Conservation (phyloP, 805 yeast genomes). For the Barnettozyma siamensis region DNA sequence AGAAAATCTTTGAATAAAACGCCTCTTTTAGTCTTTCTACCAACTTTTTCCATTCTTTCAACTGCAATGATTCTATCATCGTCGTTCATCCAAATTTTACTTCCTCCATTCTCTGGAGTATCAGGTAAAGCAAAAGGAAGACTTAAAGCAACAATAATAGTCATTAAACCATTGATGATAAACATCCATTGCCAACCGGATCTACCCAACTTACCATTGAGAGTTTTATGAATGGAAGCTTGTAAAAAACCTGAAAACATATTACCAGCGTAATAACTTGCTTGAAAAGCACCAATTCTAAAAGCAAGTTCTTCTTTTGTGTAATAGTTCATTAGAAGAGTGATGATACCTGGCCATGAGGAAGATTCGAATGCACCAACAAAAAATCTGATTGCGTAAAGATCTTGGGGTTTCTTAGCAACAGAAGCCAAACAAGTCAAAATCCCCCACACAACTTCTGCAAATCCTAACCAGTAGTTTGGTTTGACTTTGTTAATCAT, state of each 20-base stretch:
- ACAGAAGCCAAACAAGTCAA: constrained; percentile 51
- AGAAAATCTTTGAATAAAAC: constrained; percentile 5
- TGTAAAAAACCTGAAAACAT: constrained; percentile 35
- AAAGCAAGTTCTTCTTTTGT: constrained; percentile 31
- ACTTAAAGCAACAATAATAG: constrained; percentile 24
- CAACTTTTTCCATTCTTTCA: constrained; percentile 14
- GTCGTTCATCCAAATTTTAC: constrained; percentile 27
- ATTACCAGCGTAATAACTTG: constrained; percentile 13
- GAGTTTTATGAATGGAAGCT: constrained; percentile 6
- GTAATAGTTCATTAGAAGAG: constrained; percentile 31
- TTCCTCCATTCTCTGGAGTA: constrained; percentile 24
- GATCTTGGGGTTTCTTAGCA: constrained; percentile 24
- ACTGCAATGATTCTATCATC: constrained; percentile 28
- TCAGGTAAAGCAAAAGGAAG: constrained; percentile 36
- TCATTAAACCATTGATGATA: constrained; percentile 15
- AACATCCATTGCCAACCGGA: constrained; percentile 16
- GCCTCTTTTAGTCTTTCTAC: constrained; percentile 13
- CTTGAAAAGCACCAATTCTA: constrained; percentile 25
- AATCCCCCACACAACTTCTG: constrained; percentile 66
- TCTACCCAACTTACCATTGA: constrained; percentile 8
- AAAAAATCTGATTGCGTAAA: constrained; percentile 60
- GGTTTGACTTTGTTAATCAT: constrained; percentile 52
- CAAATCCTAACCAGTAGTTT: constrained; percentile 39
- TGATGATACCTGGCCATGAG: constrained; percentile 39
- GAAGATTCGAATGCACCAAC: constrained; percentile 68